A percentile compares a stretch with the other conserved stretches of the same genome.
Evolutionary conservation across 306 rosid species (phyloP).

Genomic region (Echinosophora koreensis): DNA sequence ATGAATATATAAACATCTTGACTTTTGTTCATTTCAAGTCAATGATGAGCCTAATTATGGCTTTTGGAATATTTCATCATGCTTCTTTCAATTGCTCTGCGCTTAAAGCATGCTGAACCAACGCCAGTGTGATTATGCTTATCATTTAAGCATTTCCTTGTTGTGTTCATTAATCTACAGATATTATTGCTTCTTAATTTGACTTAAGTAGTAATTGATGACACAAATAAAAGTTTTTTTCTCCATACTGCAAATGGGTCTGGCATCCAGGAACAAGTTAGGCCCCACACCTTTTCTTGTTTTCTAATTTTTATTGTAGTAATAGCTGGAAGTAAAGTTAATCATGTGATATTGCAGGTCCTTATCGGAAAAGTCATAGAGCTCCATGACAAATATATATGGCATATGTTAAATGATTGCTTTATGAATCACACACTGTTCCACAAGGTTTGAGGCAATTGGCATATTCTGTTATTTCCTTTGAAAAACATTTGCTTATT

Average conservation of each 20-base stretch:
- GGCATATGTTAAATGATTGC: slow-evolving; percentile 71
- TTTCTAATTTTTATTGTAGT: not conserved
- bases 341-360: slow-evolving; percentile 62
- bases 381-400: slow-evolving; percentile 85
- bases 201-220: slow-evolving; percentile 28
- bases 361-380: slow-evolving; percentile 76
- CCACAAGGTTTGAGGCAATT: too few relatives aligned
- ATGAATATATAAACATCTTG: not conserved
- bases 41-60: not conserved
- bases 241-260: slow-evolving; percentile 61
- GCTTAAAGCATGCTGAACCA: not conserved
- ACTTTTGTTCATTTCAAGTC: not conserved
- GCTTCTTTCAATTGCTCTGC: not conserved
- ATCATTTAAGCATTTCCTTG: not conserved
- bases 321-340: slow-evolving; percentile 31
- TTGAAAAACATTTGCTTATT: too few relatives aligned
- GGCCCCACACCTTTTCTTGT: not conserved
- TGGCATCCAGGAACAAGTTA: slow-evolving; percentile 74
- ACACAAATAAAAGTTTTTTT: slow-evolving; percentile 34
- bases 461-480: too few relatives aligned
- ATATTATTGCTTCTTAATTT: slow-evolving; percentile 12
- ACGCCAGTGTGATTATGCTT: not conserved
- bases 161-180: not conserved
- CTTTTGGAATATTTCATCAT: not conserved
- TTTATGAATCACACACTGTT: slow-evolving; percentile 73